phyloP scores from a whole-genome alignment of 495 filamentous ascomycete species.

The Penicillium subrubescens region DNA sequence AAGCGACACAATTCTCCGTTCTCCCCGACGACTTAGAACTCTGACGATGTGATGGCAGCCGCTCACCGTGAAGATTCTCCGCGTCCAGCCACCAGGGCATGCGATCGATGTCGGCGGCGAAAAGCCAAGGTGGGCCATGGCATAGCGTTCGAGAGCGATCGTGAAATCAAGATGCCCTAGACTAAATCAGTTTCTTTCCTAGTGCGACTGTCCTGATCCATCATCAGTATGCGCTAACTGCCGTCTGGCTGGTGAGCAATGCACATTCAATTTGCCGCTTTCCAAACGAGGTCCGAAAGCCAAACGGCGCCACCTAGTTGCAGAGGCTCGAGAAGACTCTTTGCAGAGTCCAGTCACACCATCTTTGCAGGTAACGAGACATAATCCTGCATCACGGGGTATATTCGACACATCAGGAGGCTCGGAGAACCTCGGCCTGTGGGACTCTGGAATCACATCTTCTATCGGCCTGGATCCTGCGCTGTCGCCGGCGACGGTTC shows the following conservation, averaged over 20 bases:
- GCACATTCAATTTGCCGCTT: conserved; percentile 26
- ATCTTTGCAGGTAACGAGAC: conserved; percentile 2
- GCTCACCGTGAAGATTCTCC: conserved; percentile 2
- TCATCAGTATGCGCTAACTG: conserved; percentile 20
- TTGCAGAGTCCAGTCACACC: conserved; percentile 4
- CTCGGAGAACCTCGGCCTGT: conserved; percentile 13
- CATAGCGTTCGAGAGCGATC: background rate
- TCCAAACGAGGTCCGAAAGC: conserved; percentile 23
- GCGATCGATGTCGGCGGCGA: conserved; percentile 29
- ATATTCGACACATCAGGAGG: background rate
- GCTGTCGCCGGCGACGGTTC: conserved; percentile 21
- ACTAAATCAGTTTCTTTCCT: background rate
- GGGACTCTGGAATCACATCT: conserved; percentile 12
- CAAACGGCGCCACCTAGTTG: conserved; percentile 11
- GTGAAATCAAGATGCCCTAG: background rate
- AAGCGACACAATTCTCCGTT: background rate
- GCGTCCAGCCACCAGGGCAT: conserved; percentile 17
- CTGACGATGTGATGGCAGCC: conserved; percentile 7
- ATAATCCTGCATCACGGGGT: background rate
- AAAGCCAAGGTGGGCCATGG: conserved; percentile 23
- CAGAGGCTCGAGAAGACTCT: conserved; percentile 1
- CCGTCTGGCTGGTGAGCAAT: conserved; percentile 11
- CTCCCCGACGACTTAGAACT: background rate
- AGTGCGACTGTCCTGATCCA: conserved; percentile 20
- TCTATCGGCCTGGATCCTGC: conserved; percentile 14